Conservation (phyloP, 345 rosid species). For the Atalantia buxifolia region DNA sequence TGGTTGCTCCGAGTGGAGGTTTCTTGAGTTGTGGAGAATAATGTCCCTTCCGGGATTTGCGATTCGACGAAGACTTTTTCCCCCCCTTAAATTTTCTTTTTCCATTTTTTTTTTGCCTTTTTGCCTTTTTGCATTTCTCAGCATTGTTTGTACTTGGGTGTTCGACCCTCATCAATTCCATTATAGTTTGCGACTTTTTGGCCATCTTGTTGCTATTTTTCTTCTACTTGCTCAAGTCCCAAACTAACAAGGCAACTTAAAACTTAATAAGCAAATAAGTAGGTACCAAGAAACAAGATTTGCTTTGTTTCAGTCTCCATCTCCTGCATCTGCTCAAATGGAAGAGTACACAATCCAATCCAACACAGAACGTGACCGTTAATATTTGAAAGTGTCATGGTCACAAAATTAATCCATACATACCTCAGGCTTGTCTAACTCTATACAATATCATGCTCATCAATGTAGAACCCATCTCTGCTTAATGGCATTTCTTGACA, state of each 20-base stretch:
- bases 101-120: conserved; percentile 7
- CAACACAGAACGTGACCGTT: too few relatives aligned
- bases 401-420: too few relatives aligned
- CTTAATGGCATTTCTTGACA: too few relatives aligned
- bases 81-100: neutral
- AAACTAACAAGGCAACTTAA: neutral
- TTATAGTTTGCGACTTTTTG: conserved; percentile 13
- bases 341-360: too few relatives aligned
- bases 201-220: neutral
- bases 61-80: neutral
- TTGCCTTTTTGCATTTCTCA: neutral
- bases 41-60: conserved; percentile 13
- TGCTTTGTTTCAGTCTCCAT: neutral
- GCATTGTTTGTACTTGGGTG: conserved; percentile 7
- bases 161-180: conserved; percentile 11
- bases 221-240: neutral
- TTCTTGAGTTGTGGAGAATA: conserved; percentile 14
- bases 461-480: too few relatives aligned
- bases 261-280: neutral
- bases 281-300: too few relatives aligned
- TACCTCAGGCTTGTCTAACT: too few relatives aligned
- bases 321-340: too few relatives aligned
- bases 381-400: too few relatives aligned
- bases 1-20: neutral
- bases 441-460: too few relatives aligned